phyloP scores from a whole-genome alignment of 2,329 filamentous ascomycete genomes.

The Basipetospora chlamydospora region DNA sequence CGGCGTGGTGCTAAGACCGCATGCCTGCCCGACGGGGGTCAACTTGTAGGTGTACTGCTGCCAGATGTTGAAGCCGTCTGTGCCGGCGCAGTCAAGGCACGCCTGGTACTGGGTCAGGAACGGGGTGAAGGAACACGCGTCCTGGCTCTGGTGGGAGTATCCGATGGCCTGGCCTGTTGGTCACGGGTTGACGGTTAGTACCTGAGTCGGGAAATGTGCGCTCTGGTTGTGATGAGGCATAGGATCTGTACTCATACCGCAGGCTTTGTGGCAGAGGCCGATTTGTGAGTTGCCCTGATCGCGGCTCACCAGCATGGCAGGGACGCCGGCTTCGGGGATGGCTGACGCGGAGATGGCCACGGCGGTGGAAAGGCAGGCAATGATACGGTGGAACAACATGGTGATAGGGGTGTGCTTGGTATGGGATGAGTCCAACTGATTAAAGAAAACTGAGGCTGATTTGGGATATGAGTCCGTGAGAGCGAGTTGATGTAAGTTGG shows the following conservation, averaged over 20 bases:
- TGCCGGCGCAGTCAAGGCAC: conserved; percentile 24
- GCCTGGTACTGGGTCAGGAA: conserved; percentile 24
- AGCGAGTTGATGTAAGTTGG: no score
- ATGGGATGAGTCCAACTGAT: background rate
- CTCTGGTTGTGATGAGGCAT: background rate
- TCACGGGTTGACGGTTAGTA: conserved; percentile 9
- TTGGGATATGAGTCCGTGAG: no score
- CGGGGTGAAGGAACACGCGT: conserved; percentile 20
- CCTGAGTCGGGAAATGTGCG: background rate
- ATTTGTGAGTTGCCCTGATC: conserved; percentile 28
- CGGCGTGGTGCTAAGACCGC: conserved; percentile 10
- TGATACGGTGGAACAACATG: background rate
- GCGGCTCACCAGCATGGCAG: conserved; percentile 18
- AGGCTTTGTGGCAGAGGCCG: conserved; percentile 31
- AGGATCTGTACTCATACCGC: conserved; percentile 19
- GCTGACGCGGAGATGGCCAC: conserved; percentile 7
- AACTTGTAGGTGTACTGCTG: conserved; percentile 24
- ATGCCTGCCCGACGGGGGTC: conserved; percentile 16
- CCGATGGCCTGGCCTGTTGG: conserved; percentile 13
- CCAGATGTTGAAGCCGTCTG: conserved; percentile 28
- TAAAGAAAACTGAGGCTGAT: no score
- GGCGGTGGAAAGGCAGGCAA: conserved; percentile 1
- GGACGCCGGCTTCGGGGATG: conserved; percentile 1
- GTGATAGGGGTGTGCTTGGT: background rate
- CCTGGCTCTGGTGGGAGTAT: conserved; percentile 17